Base-by-base conservation (phyloP, 176 grass and related monocot genomes). In the Carex scoparia region DNA sequence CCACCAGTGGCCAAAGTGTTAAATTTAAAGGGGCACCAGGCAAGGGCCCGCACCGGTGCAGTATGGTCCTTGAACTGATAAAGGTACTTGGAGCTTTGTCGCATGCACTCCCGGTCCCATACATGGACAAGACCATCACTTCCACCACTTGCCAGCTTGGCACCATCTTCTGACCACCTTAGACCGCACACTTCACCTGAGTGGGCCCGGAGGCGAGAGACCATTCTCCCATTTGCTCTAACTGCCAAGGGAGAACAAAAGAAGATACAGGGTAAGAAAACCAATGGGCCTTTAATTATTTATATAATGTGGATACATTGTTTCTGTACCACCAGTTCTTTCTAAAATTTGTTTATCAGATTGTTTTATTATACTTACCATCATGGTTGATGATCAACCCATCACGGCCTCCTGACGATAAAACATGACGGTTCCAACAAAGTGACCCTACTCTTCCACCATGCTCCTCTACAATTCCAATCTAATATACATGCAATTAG, bases 381-480 rank as follows among this genome's bases (percentile, higher is more conserved):
- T 89, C 87, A 82, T 86, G 83, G 16, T 89, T 89, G 63, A 86
- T 65, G 40, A 89, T 89, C 10, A 69, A 74, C 31, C 64, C 55
- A 77, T 85, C 87, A 67, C 54, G 84, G 66, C 87, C 65, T 65
- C 87, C 87, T 76, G 87, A 89, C 7, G 87, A 81, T 31, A 89
- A 77, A 35, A 81, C n/a, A 71, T 82, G 63, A 30, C 2, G 35
- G 14, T 85, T 89, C 87, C 87, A 89, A 53, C 82, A 76, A 67
- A 89, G 84, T 38, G 77, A 81, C n/a, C 87, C 87, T 5, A 89
- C 78, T 86, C 87, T 89, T 12, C 54, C 63, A 7, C 31, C 60
- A 70, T 89, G 87, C 18, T 49, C 87, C 80, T 85, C 66, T 23
- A 89, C 46, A 33, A 40, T 65, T 81, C 83, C 71, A n/a, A 89